phyloP scores from a whole-genome alignment of 2,329 filamentous ascomycete genomes.

The Phialophora macrospora region DNA sequence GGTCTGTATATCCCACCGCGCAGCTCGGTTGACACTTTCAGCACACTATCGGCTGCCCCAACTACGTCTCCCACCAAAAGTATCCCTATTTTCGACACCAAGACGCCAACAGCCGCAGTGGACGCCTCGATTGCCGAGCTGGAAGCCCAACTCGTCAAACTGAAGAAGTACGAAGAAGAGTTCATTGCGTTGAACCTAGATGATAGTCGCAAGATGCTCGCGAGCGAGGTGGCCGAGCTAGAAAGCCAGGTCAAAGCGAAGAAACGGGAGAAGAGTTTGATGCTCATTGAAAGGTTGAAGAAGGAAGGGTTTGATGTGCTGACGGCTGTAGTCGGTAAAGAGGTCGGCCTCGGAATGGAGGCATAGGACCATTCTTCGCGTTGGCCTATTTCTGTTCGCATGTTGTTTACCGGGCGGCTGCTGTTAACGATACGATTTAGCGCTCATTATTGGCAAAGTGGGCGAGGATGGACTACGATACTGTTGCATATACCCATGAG shows the following conservation, averaged over 20 bases:
- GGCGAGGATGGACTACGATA: neutral
- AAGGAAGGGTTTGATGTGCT: constrained; percentile 38
- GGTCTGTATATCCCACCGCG: constrained; percentile 28
- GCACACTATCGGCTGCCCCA: constrained; percentile 17
- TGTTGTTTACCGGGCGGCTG: constrained; percentile 1
- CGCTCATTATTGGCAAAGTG: neutral
- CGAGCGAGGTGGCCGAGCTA: constrained; percentile 34
- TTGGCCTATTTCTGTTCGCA: neutral
- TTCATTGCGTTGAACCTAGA: constrained; percentile 38
- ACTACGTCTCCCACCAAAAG: constrained; percentile 24
- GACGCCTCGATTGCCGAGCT: constrained; percentile 36
- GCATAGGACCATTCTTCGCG: neutral
- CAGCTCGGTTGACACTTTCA: constrained; percentile 20
- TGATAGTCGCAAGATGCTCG: constrained; percentile 36
- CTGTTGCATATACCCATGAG: constrained; percentile 10
- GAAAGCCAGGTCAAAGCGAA: constrained; percentile 34
- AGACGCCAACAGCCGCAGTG: constrained; percentile 29
- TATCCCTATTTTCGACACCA: constrained; percentile 7
- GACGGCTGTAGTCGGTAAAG: constrained; percentile 36
- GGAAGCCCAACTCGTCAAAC: constrained; percentile 32
- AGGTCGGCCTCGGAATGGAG: constrained; percentile 34
- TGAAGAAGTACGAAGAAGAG: constrained; percentile 38
- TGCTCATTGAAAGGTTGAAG: constrained; percentile 37
- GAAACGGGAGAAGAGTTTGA: constrained; percentile 35
- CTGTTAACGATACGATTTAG: neutral